These are phyloP conservation scores for Viridothelium virens DNA, from an alignment of 495 filamentous ascomycete genomes.

Conservation along the genomic window DNA sequence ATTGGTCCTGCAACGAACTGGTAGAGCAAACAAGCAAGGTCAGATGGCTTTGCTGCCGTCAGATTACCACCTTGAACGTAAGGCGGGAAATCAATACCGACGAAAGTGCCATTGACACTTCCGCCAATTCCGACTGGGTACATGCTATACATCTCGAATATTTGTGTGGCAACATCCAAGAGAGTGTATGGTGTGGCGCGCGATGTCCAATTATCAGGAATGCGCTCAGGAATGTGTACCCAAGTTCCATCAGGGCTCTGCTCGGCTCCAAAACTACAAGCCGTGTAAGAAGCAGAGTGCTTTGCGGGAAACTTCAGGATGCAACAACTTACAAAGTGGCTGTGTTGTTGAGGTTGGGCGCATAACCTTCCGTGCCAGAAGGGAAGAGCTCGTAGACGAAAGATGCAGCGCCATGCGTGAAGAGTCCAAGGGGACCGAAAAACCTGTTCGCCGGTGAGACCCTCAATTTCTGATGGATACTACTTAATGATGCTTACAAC, in stretches of 20 bases:
- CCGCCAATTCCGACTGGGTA: conserved; percentile 17
- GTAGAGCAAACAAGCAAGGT: neutral
- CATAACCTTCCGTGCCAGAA: conserved; percentile 13
- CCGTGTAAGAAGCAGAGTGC: neutral
- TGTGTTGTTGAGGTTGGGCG: conserved; percentile 13
- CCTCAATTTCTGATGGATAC: neutral
- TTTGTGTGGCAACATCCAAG: conserved; percentile 12
- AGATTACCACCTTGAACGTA: conserved; percentile 7
- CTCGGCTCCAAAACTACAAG: conserved; percentile 5
- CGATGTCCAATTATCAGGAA: conserved; percentile 19
- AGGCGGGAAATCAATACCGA: conserved; percentile 14
- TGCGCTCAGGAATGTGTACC: conserved; percentile 10
- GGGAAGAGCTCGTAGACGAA: conserved; percentile 20
- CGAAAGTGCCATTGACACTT: conserved; percentile 15
- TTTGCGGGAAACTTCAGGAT: neutral
- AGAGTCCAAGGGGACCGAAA: conserved; percentile 16
- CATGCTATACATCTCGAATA: conserved; percentile 13
- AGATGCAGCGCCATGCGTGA: conserved; percentile 17
- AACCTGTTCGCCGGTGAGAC: neutral
- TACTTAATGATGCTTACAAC: neutral
- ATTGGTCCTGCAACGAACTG: conserved; percentile 3
- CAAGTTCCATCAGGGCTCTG: conserved; percentile 12
- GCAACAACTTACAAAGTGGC: conserved; percentile 13
- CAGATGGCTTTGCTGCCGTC: neutral
- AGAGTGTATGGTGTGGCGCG: conserved; percentile 11